Base-by-base conservation (phyloP, 306 rosid genomes). In the barrel medic (Medicago truncatula) region DNA sequence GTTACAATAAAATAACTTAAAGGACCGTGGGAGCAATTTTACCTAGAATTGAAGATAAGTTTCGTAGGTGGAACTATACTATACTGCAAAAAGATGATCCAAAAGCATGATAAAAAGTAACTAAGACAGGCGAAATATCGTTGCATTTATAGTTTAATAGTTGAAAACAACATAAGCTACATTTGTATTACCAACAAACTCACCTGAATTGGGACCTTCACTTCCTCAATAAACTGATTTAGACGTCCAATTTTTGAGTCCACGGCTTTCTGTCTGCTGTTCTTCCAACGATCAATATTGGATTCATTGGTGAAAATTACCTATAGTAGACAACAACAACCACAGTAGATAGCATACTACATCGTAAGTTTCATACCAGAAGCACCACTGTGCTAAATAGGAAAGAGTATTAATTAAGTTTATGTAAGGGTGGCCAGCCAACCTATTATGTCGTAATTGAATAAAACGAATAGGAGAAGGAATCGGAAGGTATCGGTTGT, bases 221-320 rank as follows among this genome's bases (percentile, higher is more conserved):
- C 97, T 79, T 73, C 46, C 81, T 79, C 28, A 62, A 95, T 90
- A 74, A 95, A 95, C 62, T 78, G 83, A 82, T 86, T 90, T 56
- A 95, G 96, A 34, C 97, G 93, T 15, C 98, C 98, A 70, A 92
- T 75, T 87, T 95, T 95, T 62, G 97, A 92, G 89, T 95, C 97
- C 77, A 95, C 96, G 0, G 98, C 97, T 14, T 28, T 83, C 78
- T 95, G 98, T 82, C 98, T 90, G 86, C 83, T 87, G 2, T 95
- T 92, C 77, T 88, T 95, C 97, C 97, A 92, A 73, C 96, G 93
- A 66, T 95, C 98, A 65, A 95, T 95, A 85, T 95, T 95, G 79
- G 97, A 83, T 85, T 95, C 98, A 70, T 95, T 95, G 36, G 98
- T 95, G 77, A 92, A 95, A 78, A 95, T 87, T 74, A 95, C 98